These are phyloP conservation scores for Tranzscheliella williamsii DNA, from an alignment of 1,284 basidiomycete genomes.

Conservation along the genomic window DNA sequence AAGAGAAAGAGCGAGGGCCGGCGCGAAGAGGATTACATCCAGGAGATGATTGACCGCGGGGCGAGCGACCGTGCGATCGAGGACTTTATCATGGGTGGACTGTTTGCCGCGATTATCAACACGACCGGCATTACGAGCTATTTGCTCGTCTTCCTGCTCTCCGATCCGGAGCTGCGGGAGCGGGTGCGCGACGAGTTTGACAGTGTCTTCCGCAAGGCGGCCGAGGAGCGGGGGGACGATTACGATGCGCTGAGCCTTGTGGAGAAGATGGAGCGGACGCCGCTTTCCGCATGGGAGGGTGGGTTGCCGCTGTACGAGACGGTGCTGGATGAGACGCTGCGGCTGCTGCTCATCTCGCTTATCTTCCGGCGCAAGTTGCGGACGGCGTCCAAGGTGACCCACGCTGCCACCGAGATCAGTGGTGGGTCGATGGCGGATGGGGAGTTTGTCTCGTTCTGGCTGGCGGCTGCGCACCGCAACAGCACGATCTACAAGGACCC, in stretches of 20 bases:
- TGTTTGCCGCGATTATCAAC: slow-evolving; percentile 50
- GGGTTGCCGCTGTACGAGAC: slow-evolving; percentile 17
- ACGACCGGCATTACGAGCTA: slow-evolving; percentile 34
- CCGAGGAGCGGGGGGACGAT: slow-evolving; percentile 23
- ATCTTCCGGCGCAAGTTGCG: slow-evolving; percentile 33
- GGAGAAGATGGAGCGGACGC: slow-evolving; percentile 16
- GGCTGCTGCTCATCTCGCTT: slow-evolving; percentile 24
- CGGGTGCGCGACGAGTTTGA: slow-evolving; percentile 24
- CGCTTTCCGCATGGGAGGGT: slow-evolving; percentile 27
- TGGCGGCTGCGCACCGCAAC: slow-evolving; percentile 31
- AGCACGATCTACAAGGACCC: slow-evolving; percentile 31
- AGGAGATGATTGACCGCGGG: slow-evolving; percentile 35
- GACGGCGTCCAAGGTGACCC: slow-evolving; percentile 13
- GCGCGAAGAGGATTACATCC: slow-evolving; percentile 35
- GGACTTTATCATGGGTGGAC: slow-evolving; percentile 31
- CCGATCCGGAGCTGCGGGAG: slow-evolving; percentile 8
- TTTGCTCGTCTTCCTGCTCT: slow-evolving; percentile 16
- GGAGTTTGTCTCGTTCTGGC: slow-evolving; percentile 36
- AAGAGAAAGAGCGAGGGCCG: slow-evolving; percentile 21
- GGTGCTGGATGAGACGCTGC: slow-evolving; percentile 38
- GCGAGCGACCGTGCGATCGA: slow-evolving; percentile 12
- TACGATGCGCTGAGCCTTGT: slow-evolving; percentile 22
- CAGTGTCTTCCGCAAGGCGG: slow-evolving; percentile 9
- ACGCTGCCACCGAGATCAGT: slow-evolving; percentile 4
- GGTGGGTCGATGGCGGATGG: slow-evolving; percentile 15